Evolutionary conservation across 345 rosid species (phyloP), one percentile per base, ranked within the genome.

Genomic region (Bruguiera parviflora): DNA sequence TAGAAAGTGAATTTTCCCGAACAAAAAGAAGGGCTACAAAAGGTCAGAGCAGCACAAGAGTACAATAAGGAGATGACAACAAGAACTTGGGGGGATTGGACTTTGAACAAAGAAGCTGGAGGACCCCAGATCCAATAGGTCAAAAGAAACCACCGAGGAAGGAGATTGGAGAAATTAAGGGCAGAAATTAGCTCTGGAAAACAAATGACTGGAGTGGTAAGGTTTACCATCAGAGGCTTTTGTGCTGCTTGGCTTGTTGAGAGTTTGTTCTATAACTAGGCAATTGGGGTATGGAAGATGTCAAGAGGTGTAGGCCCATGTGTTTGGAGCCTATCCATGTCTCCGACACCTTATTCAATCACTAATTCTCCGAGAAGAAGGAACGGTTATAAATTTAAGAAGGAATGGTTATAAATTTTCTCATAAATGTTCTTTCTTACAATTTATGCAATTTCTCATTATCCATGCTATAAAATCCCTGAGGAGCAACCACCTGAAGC

Each of bases 281-380:
- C 61, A 35, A 10, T 49, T 63, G 67, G 62, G 74, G 37, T 15
- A 5, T 33, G 53, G 33, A 33, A 58, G 46, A 60, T 58, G 66
- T 58, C 64, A 59, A 63, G 28, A 63, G 19, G 2, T 6, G 78
- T 78, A 69, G 84, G 81, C 11, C 79, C 81, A 24, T 35, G 10
- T 63, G 75, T 73, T 63, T 72, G 64, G 69, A 76, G 73, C 58
- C 66, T 58, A 70, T 27, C 15, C 29, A 35, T 22, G 53, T 22
- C 22, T 51, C 20, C 8, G 5, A 22, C 18, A 43, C 1, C 49
- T 43, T 43, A 5, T 13, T 13, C 15, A 13, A 43, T 43, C 49
- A 43, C 3, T 13, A 3, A 13, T 3, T 18, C 3, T 43, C 49
- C 49, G 5, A 13, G 5, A 3, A 3, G 49, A 43, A 43, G 18